Evolutionary conservation across 495 filamentous ascomycete species (phyloP).

Genomic region (Darksidea phi): DNA sequence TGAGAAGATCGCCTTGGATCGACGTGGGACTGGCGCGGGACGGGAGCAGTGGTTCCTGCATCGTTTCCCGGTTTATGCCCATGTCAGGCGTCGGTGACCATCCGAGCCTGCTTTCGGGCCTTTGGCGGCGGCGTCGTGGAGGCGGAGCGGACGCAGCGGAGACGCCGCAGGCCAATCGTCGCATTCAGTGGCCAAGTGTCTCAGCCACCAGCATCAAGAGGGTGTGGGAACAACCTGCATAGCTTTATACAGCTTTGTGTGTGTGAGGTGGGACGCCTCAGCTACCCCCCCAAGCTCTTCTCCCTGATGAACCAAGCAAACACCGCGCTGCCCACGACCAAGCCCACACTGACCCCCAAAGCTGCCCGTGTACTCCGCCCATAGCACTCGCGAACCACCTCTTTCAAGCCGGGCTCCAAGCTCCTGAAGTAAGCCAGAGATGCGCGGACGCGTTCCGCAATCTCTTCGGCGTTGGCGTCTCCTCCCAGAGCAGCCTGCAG

Average conservation of each 20-base stretch:
- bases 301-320: conserved; percentile 41
- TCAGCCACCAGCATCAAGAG: no score
- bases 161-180: conserved; percentile 1
- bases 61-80: conserved; percentile 2
- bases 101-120: conserved; percentile 2
- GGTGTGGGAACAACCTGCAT: no score
- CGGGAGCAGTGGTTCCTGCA: background rate
- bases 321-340: conserved; percentile 39
- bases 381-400: conserved; percentile 69
- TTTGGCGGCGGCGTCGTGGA: conserved; percentile 23
- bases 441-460: conserved; percentile 70
- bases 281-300: conserved; percentile 34
- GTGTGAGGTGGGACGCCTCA: no score
- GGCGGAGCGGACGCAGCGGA: conserved; percentile 8
- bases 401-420: conserved; percentile 60
- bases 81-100: conserved; percentile 14
- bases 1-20: no score
- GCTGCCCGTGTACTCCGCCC: conserved; percentile 45
- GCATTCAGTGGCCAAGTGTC: no score
- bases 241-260: no score
- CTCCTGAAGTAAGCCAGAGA: conserved; percentile 69
- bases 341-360: conserved; percentile 37
- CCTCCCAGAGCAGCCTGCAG: conserved; percentile 55
- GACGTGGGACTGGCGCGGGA: no score
- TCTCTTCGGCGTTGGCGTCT: conserved; percentile 63